A percentile compares a stretch with the other conserved stretches of the same genome.
Evolutionary conservation across 208 protist species (phyloP).

Genomic region (Leishmania tropica): DNA sequence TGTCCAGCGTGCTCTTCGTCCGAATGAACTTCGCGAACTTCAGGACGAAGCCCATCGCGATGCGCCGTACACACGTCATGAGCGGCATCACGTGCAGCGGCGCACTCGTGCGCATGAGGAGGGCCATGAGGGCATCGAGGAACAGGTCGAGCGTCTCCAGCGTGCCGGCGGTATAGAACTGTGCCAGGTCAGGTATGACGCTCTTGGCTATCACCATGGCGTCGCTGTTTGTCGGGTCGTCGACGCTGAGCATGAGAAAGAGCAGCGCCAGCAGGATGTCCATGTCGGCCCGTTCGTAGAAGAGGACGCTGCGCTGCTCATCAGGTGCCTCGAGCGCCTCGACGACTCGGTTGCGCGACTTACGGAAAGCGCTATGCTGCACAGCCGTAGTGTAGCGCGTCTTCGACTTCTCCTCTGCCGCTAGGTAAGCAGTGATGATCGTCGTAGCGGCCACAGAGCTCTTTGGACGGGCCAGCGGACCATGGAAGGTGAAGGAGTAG

Average conservation of each 20-base stretch:
- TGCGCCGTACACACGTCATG: slow-evolving; percentile 77
- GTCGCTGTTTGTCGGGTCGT: slow-evolving; percentile 80
- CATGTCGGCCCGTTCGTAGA: slow-evolving; percentile 85
- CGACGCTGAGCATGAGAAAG: slow-evolving; percentile 83
- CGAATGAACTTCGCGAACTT: slow-evolving; percentile 76
- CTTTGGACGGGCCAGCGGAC: slow-evolving; percentile 54
- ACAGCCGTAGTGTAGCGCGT: slow-evolving; percentile 77
- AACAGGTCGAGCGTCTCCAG: slow-evolving; percentile 84
- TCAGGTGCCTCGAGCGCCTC: slow-evolving; percentile 67
- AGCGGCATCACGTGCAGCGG: slow-evolving; percentile 87
- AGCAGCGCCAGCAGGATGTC: slow-evolving; percentile 78
- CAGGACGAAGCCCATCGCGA: slow-evolving; percentile 73
- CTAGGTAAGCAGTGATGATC: slow-evolving; percentile 67
- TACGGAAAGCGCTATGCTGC: slow-evolving; percentile 61
- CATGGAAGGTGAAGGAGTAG: slow-evolving; percentile 83
- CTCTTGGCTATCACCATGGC: slow-evolving; percentile 59
- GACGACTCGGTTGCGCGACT: slow-evolving; percentile 86
- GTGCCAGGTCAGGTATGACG: slow-evolving; percentile 68
- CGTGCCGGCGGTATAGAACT: slow-evolving; percentile 77
- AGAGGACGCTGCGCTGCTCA: slow-evolving; percentile 77
- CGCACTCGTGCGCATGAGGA: slow-evolving; percentile 74
- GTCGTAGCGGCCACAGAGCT: slow-evolving; percentile 44
- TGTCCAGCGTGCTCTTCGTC: slow-evolving; percentile 57
- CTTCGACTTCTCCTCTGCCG: slow-evolving; percentile 56
- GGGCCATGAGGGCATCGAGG: slow-evolving; percentile 82